Evolutionary conservation across 2,329 filamentous ascomycete species (phyloP), one percentile per base, ranked within the genome.

Genomic region (Ceratocystis lukuohia): DNA sequence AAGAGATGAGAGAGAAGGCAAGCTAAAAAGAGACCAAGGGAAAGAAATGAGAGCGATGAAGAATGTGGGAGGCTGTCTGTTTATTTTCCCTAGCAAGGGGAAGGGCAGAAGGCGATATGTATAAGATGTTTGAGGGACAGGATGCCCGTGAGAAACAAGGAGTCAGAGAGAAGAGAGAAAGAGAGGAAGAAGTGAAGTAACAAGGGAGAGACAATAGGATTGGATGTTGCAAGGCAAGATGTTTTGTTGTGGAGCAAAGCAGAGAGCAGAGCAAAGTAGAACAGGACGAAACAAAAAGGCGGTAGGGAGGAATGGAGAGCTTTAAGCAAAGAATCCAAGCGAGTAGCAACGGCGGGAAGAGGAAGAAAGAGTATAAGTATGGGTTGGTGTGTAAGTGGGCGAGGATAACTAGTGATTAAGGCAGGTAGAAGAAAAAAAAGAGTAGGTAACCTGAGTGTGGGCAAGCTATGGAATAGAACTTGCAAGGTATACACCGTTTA

Each of bases 41-140:
- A 62, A 61, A 41, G 61, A n/a, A 20, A 17, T 50, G 33, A 41
- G 46, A 57, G 56, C 10, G n/a, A 61, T 65, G 64, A 65, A 65
- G 64, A 65, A 65, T 46, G 53, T 48, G n/a, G 25, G 50, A 63
- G 41, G 45, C 15, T 63, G 44, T 63, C 61, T 63, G 46, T 63
- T 33, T 33, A 48, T 63, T 20, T 63, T 63, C 61, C 61, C 61
- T 63, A 48, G 25, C 44, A 63, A 50, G 44, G 61, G 61, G 46
- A 63, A 45, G 5, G 41, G 61, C 44, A 48, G 61, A 50, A 37
- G 61, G 61, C 46, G 61, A 48, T 63, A 50, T 63, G 44, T 63
- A 63, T 63, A 63, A 50, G 44, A 48, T 63, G 17, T 63, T 63
- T 30, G 25, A 63, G 44, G 46, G 61, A 46, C 44, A 63, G 41